These are phyloP conservation scores for Luffa acutangula DNA, from an alignment of 306 rosid species.

Conservation along the genomic window DNA sequence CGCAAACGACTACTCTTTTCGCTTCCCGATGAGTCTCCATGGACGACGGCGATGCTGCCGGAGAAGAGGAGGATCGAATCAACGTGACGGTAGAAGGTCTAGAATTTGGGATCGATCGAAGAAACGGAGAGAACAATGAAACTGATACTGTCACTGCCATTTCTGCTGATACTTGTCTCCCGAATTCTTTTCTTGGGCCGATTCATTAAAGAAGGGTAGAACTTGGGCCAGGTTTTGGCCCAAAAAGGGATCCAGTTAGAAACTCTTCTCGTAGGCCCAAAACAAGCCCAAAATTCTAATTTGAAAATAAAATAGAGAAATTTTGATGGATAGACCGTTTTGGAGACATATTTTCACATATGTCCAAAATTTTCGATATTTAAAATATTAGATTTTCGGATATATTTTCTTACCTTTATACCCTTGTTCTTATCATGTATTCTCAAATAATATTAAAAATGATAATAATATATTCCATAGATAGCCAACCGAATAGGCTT, in stretches of 20 bases:
- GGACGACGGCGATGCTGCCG: neutral
- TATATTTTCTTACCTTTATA: no score
- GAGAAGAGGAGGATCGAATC: slow-evolving; percentile 9
- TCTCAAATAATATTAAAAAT: no score
- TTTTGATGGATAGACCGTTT: no score
- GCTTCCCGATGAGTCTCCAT: slow-evolving; percentile 33
- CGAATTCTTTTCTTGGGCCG: neutral
- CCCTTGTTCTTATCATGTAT: no score
- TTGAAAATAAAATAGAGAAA: neutral
- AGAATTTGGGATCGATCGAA: slow-evolving; percentile 9
- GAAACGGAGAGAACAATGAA: slow-evolving; percentile 9
- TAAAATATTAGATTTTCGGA: no score
- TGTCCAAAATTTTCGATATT: no score
- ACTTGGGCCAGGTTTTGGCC: neutral
- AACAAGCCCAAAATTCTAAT: neutral
- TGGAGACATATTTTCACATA: no score
- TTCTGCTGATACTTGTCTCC: neutral
- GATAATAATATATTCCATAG: no score
- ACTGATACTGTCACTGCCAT: slow-evolving; percentile 9
- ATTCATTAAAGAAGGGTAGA: neutral
- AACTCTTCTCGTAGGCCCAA: neutral
- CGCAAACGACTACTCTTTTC: slow-evolving; percentile 60
- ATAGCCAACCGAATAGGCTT: no score
- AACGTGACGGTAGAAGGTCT: neutral
- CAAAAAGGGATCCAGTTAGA: neutral